Conservation (phyloP, 306 rosid species). For the Sicyos baderoa region DNA sequence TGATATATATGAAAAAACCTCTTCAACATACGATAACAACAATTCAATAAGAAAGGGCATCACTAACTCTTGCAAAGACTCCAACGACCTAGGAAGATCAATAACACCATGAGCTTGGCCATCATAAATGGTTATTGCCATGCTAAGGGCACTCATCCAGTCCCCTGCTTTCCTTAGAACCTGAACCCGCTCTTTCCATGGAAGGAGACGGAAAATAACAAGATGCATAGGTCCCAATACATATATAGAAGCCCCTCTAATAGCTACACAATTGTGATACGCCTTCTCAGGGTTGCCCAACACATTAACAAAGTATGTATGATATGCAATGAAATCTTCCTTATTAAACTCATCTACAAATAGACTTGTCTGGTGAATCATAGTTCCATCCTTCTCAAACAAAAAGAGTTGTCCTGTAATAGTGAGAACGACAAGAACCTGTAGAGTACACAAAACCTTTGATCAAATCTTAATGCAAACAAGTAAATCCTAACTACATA, state of each 20-base stretch:
- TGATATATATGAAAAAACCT: conserved; percentile 88
- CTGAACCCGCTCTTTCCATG: conserved; percentile 90
- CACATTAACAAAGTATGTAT: conserved; percentile 63
- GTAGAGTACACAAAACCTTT: conserved; percentile 31
- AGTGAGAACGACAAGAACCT: conserved; percentile 88
- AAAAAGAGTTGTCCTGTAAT: conserved; percentile 67
- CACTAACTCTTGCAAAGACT: conserved; percentile 79
- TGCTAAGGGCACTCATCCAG: conserved; percentile 97
- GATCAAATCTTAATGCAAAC: conserved; percentile 22
- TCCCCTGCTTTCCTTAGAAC: conserved; percentile 86
- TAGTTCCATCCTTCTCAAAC: conserved; percentile 80
- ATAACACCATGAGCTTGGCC: conserved; percentile 90
- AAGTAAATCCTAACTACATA: conserved; percentile 20
- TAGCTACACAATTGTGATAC: conserved; percentile 72
- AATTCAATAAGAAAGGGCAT: conserved; percentile 86
- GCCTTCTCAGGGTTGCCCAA: conserved; percentile 93
- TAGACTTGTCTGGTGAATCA: conserved; percentile 83
- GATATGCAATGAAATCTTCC: conserved; percentile 79
- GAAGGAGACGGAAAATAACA: conserved; percentile 79
- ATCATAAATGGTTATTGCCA: conserved; percentile 89
- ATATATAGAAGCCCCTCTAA: conserved; percentile 91
- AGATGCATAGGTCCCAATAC: conserved; percentile 78
- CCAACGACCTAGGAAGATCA: conserved; percentile 91
- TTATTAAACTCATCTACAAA: conserved; percentile 54
- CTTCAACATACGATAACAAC: conserved; percentile 84